Evolutionary conservation across 192 early-diverging fungal species (phyloP).

Genomic region (Jimgerdemannia flammicorona): DNA sequence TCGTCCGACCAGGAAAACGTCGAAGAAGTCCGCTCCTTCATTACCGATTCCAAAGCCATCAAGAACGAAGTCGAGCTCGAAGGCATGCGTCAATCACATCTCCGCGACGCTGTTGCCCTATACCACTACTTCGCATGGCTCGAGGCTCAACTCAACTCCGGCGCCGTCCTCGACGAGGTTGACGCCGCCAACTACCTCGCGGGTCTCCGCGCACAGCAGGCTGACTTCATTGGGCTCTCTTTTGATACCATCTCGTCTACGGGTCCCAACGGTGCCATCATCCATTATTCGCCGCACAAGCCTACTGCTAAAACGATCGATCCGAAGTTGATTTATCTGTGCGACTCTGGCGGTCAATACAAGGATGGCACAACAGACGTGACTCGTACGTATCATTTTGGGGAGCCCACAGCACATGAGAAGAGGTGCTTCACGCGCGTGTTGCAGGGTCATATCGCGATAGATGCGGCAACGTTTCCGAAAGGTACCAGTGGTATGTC

Average conservation of each 20-base stretch:
- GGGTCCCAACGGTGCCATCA: slow-evolving; percentile 96
- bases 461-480: slow-evolving; percentile 89
- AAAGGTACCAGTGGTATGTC: slow-evolving; percentile 58
- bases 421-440: slow-evolving; percentile 96
- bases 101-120: slow-evolving; percentile 86
- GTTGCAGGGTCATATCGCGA: slow-evolving; percentile 94
- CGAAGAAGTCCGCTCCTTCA: slow-evolving; percentile 57
- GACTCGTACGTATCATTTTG: slow-evolving; percentile 94
- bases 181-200: slow-evolving; percentile 86
- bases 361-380: slow-evolving; percentile 95
- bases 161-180: slow-evolving; percentile 73
- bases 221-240: slow-evolving; percentile 86
- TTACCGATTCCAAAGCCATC: slow-evolving; percentile 83
- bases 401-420: slow-evolving; percentile 76
- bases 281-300: slow-evolving; percentile 93
- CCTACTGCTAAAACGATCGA: slow-evolving; percentile 75
- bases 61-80: slow-evolving; percentile 90
- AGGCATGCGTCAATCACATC: slow-evolving; percentile 90
- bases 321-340: slow-evolving; percentile 79
- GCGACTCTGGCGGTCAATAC: slow-evolving; percentile 97
- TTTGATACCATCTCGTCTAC: slow-evolving; percentile 97
- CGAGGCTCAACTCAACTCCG: slow-evolving; percentile 79
- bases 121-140: slow-evolving; percentile 92
- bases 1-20: slow-evolving; percentile 36
- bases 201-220: slow-evolving; percentile 65